phyloP scores from a whole-genome alignment of 306 rosid species.

The Castanea mollissima region DNA sequence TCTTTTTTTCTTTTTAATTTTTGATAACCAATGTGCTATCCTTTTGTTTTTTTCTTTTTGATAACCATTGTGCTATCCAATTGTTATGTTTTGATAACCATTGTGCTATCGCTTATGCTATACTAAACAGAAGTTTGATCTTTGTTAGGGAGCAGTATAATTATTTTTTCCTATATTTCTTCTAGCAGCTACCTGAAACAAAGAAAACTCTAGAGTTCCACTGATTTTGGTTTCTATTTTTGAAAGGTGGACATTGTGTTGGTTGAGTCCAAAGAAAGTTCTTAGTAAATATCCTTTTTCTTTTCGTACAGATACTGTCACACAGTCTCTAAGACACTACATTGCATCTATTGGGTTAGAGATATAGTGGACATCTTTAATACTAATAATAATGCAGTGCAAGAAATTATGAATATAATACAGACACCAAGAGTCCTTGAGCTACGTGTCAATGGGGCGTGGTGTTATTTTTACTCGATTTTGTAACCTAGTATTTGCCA shows the following conservation, averaged over 20 bases:
- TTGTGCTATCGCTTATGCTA: no score
- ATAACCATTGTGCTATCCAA: no score
- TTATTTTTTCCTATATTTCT: background rate
- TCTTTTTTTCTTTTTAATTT: no score
- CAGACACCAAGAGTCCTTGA: slow-evolving; percentile 22
- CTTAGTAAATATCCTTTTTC: no score
- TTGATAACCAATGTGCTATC: no score
- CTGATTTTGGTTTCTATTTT: background rate
- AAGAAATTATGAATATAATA: background rate
- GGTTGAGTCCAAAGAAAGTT: background rate
- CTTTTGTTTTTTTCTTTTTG: no score
- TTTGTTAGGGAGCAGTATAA: background rate
- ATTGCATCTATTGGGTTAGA: background rate
- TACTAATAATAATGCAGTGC: background rate
- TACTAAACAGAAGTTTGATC: background rate
- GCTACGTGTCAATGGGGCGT: slow-evolving; percentile 19
- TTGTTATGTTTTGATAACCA: no score
- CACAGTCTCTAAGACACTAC: background rate
- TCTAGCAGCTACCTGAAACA: background rate
- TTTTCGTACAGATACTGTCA: background rate
- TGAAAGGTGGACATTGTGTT: background rate
- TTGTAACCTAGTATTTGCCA: slow-evolving; percentile 21
- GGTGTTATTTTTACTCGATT: slow-evolving; percentile 5
- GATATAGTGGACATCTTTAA: background rate
- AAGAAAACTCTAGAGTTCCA: background rate